Evolutionary conservation across 2,329 filamentous ascomycete genomes (phyloP).

Genomic region (Gnomoniopsis smithogilvyi): DNA sequence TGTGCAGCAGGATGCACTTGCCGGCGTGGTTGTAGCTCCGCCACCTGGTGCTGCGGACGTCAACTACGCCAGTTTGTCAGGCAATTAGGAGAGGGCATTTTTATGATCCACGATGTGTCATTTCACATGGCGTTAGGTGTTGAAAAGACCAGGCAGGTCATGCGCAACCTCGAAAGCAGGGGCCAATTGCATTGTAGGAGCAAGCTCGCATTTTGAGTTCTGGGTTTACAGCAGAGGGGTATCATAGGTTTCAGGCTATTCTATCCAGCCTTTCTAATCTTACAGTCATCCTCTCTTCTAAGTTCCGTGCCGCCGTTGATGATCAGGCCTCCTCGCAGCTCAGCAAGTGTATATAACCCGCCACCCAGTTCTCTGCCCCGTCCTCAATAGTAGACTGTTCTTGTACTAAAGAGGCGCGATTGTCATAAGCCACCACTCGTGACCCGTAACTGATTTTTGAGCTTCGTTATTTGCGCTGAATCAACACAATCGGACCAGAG

Average conservation of each 20-base stretch:
- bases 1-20: conserved; percentile 21
- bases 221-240: conserved; percentile 23
- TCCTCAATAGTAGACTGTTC: too few species aligned
- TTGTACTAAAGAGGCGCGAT: too few species aligned
- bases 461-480: not conserved
- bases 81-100: conserved; percentile 36
- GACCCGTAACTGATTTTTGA: not conserved
- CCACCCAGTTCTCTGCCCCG: not conserved
- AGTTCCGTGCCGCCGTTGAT: not conserved
- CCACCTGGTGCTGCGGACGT: conserved; percentile 77
- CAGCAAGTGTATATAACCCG: too few species aligned
- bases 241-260: conserved; percentile 26
- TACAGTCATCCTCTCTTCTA: not conserved
- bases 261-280: conserved; percentile 12
- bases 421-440: too few species aligned
- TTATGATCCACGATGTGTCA: not conserved
- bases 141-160: conserved; percentile 7
- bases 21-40: conserved; percentile 57
- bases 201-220: not conserved
- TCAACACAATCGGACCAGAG: too few species aligned
- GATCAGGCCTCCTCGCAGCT: not conserved
- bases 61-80: conserved; percentile 80
- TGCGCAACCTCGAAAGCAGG: not conserved
- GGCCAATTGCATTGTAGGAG: conserved; percentile 1
- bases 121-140: conserved; percentile 27